Percentiles rank a stretch among this genome's conserved stretches.
phyloP scores from a whole-genome alignment of 345 rosid genomes.

The Abelmoschus esculentus region DNA sequence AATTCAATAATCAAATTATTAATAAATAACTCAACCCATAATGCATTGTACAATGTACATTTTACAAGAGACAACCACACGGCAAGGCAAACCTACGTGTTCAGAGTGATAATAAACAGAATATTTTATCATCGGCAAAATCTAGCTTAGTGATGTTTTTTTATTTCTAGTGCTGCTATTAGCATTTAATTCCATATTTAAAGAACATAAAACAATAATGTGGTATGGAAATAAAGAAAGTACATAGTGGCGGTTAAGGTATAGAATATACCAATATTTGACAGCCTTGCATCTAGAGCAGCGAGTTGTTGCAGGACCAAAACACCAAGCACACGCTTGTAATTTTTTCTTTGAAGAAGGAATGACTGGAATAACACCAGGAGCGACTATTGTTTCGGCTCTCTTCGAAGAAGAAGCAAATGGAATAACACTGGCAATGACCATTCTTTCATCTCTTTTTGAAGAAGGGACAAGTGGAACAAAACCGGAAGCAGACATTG shows the following conservation, averaged over 20 bases:
- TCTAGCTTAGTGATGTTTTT: neutral
- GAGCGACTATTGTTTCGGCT: conserved; percentile 43
- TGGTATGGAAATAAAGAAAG: neutral
- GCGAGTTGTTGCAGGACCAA: conserved; percentile 65
- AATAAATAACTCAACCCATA: neutral
- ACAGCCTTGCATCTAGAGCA: conserved; percentile 84
- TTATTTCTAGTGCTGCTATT: neutral
- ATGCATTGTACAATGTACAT: neutral
- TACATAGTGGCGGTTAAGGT: conserved; percentile 1
- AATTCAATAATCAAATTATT: neutral
- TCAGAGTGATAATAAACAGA: neutral
- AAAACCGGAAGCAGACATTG: conserved; percentile 33
- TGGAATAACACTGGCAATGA: conserved; percentile 34
- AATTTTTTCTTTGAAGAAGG: conserved; percentile 37
- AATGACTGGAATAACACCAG: conserved; percentile 30
- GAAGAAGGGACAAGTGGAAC: conserved; percentile 26
- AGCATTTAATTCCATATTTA: conserved; percentile 1
- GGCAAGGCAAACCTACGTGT: neutral
- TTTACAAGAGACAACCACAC: neutral
- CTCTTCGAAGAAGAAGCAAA: conserved; percentile 19
- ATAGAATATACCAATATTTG: conserved; percentile 61
- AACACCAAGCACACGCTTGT: conserved; percentile 66
- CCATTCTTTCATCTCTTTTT: conserved; percentile 38
- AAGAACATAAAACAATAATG: neutral
- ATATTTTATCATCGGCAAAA: neutral